Percentiles rank a stretch among this genome's conserved stretches.
Conservation (phyloP, 1,284 basidiomycete genomes). For the Cutaneotrichosporon curvatum region DNA sequence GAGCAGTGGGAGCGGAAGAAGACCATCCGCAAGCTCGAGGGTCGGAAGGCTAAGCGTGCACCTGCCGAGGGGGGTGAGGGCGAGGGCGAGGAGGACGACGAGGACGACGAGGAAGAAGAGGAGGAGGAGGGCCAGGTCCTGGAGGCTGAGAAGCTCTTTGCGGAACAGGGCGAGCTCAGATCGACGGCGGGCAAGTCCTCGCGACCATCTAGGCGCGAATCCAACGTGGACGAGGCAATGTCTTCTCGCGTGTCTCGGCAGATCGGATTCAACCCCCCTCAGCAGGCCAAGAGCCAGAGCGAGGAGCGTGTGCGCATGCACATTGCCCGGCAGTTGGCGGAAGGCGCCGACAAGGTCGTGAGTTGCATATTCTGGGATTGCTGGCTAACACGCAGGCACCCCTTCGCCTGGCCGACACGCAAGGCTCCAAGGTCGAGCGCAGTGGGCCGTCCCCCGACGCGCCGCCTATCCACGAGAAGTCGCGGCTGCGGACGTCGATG, state of each 20-base stretch:
- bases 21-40: conserved; percentile 79
- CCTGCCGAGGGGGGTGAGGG: not conserved
- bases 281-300: too few species aligned
- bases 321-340: conserved; percentile 70
- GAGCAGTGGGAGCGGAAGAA: conserved; percentile 75
- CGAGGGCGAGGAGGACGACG: conserved; percentile 30
- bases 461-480: conserved; percentile 42
- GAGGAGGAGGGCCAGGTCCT: conserved; percentile 42
- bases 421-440: conserved; percentile 24
- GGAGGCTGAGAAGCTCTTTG: conserved; percentile 31
- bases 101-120: conserved; percentile 30
- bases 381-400: too few species aligned
- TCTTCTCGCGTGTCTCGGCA: too few species aligned
- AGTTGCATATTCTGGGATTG: conserved; percentile 8
- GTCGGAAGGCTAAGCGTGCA: conserved; percentile 43
- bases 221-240: too few species aligned
- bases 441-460: conserved; percentile 16
- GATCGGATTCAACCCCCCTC: too few species aligned
- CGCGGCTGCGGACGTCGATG: conserved; percentile 26
- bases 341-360: conserved; percentile 55
- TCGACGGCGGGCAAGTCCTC: too few species aligned
- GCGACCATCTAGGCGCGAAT: too few species aligned
- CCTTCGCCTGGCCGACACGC: conserved; percentile 13
- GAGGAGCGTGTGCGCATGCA: conserved; percentile 77
- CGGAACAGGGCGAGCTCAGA: too few species aligned